These are phyloP conservation scores for Zizania palustris DNA, from an alignment of 202 grass and related monocot genomes.

Conservation along the genomic window DNA sequence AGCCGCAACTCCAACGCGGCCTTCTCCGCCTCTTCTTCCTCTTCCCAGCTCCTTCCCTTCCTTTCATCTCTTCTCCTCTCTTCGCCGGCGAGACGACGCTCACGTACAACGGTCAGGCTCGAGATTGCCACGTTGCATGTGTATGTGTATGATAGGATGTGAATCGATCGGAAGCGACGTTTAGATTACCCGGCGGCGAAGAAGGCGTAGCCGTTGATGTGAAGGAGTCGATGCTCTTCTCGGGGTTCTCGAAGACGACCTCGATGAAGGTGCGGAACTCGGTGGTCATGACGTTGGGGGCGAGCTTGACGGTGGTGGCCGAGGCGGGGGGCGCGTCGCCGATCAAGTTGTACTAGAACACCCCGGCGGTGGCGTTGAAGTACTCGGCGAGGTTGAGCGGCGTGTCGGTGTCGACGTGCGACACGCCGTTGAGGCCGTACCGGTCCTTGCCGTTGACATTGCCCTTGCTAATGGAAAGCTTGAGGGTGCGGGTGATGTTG, in stretches of 20 bases:
- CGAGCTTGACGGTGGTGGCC: slow-evolving; percentile 25
- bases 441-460: slow-evolving; percentile 62
- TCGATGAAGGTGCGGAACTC: slow-evolving; percentile 91
- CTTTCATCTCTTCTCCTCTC: slow-evolving; percentile 43
- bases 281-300: slow-evolving; percentile 58
- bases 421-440: slow-evolving; percentile 76
- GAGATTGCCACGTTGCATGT: too few species aligned
- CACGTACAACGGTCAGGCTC: slow-evolving; percentile 45
- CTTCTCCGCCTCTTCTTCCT: background rate
- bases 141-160: too few species aligned
- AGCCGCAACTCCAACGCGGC: background rate
- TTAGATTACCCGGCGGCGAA: slow-evolving; percentile 70
- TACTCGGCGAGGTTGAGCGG: slow-evolving; percentile 87
- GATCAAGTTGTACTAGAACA: slow-evolving; percentile 81
- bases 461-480: slow-evolving; percentile 41
- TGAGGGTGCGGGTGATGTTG: slow-evolving; percentile 96
- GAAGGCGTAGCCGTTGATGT: slow-evolving; percentile 84
- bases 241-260: slow-evolving; percentile 79
- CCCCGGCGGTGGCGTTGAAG: slow-evolving; percentile 55
- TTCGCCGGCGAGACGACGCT: slow-evolving; percentile 69
- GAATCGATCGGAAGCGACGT: too few species aligned
- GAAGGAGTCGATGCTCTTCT: slow-evolving; percentile 82
- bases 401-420: slow-evolving; percentile 61
- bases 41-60: slow-evolving; percentile 30
- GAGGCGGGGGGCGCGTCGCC: slow-evolving; percentile 53